Percentiles rank a stretch among this genome's conserved stretches.
These are phyloP conservation scores for Xylariomycetidae sp. DNA, from an alignment of 2,329 filamentous ascomycete genomes.

Conservation along the genomic window DNA sequence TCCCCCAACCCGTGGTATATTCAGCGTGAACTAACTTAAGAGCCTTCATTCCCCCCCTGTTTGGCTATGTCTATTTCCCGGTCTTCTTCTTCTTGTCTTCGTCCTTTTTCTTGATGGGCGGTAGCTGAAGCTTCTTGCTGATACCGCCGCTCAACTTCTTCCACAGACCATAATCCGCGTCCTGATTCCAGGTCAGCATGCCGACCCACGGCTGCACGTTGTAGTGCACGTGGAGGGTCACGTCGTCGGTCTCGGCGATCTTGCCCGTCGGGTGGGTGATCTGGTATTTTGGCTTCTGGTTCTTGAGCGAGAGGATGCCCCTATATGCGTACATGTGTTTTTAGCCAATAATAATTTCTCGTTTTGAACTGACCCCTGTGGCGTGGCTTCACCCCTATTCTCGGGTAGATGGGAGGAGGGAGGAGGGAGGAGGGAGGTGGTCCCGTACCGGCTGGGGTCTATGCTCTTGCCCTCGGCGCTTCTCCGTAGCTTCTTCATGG, in stretches of 20 bases:
- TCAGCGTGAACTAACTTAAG: too few species aligned
- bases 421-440: too few species aligned
- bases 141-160: constrained; percentile 59
- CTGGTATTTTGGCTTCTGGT: constrained; percentile 93
- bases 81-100: constrained; percentile 22
- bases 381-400: too few species aligned
- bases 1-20: too few species aligned
- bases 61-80: constrained; percentile 4
- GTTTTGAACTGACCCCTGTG: too few species aligned
- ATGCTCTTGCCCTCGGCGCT: constrained; percentile 56
- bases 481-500: constrained; percentile 58
- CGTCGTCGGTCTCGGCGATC: constrained; percentile 68
- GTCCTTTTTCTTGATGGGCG: constrained; percentile 59
- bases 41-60: too few species aligned
- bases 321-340: constrained; percentile 37
- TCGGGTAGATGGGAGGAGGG: too few species aligned
- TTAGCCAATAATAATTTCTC: too few species aligned
- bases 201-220: constrained; percentile 99
- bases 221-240: constrained; percentile 80
- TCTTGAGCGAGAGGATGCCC: constrained; percentile 71
- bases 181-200: constrained; percentile 73
- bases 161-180: constrained; percentile 56
- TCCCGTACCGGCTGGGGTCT: constrained; percentile 50
- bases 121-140: constrained; percentile 61
- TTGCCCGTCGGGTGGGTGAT: constrained; percentile 84